Base-by-base conservation (phyloP, 257 asterid genomes). In the Cynanchum wilfordii region DNA sequence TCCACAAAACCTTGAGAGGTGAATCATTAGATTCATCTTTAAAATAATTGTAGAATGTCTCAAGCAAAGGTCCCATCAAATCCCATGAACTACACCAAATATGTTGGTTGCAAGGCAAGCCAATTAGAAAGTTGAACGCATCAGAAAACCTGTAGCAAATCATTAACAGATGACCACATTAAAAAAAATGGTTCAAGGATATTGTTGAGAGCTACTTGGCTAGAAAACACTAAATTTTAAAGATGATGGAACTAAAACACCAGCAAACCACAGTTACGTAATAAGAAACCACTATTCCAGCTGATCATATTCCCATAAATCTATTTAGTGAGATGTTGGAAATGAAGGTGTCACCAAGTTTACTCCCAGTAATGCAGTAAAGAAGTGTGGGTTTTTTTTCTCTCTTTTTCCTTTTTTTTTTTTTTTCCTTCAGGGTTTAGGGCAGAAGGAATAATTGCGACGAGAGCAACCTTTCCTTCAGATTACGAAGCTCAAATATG, bases 21-120 rank as follows among this genome's bases (percentile, higher is more conserved):
- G 98, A 94, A 85, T 81, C 96, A 44, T 0, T 40, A 59, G 81
- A 70, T 33, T 87, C 89, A 58, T 90, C 95, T 78, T 88, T 87
- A 56, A 80, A 89, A 82, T 89, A 91, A 87, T 86, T 91, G 82
- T 83, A 91, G 76, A 89, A 91, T 66, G 99, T 90, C 85, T 94
- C 99, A 54, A 94, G 86, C 59, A 94, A 87, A 71, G 99, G 99
- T 42, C 98, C 97, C 98, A 94, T 94, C 47, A 94, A 75, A 70
- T 89, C 95, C 96, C 93, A 90, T 51, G 84, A 84, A 65, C 88
- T 87, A 70, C 99, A 94, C 97, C 99, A 94, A 59, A 90, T 90
- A 75, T 94, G 99, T 27, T 77, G 72, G 69, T 82, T 90, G 44
- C 80, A 70, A 17, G 98, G 93, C 83, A 91, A 81, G 73, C 79